Conservation (phyloP, 768 basidiomycete genomes). For the Stropharia rugosoannulata region DNA sequence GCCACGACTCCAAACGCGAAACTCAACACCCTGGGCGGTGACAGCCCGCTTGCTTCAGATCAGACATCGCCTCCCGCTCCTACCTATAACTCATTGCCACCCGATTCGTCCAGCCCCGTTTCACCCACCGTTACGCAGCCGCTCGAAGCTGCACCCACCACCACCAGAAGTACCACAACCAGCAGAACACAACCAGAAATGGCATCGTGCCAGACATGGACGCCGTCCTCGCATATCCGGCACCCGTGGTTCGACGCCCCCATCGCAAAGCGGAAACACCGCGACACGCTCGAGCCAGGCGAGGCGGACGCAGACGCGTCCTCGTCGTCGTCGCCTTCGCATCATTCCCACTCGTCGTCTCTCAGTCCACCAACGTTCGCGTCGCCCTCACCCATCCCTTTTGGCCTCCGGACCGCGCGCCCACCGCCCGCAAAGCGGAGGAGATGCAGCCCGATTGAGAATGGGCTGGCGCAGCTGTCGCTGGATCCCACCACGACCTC, state of each 20-base stretch:
- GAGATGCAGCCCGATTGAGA: conserved; percentile 50
- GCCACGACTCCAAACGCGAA: too few species aligned
- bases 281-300: conserved; percentile 19
- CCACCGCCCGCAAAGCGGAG: conserved; percentile 42
- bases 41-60: too few species aligned
- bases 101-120: too few species aligned
- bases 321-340: neutral
- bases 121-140: too few species aligned
- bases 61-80: too few species aligned
- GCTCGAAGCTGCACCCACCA: neutral
- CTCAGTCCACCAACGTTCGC: neutral
- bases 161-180: neutral
- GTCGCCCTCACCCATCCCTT: conserved; percentile 5
- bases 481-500: conserved; percentile 5
- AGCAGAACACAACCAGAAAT: conserved; percentile 7
- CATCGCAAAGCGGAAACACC: conserved; percentile 40
- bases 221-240: conserved; percentile 26
- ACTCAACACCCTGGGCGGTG: too few species aligned
- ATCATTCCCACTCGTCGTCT: neutral
- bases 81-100: too few species aligned
- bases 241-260: conserved; percentile 44
- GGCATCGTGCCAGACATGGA: conserved; percentile 24
- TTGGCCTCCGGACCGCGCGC: conserved; percentile 8
- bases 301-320: conserved; percentile 5
- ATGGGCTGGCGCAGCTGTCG: conserved; percentile 54